These are phyloP conservation scores for Limtongia smithiae DNA, from an alignment of 805 yeast genomes.

Conservation along the genomic window DNA sequence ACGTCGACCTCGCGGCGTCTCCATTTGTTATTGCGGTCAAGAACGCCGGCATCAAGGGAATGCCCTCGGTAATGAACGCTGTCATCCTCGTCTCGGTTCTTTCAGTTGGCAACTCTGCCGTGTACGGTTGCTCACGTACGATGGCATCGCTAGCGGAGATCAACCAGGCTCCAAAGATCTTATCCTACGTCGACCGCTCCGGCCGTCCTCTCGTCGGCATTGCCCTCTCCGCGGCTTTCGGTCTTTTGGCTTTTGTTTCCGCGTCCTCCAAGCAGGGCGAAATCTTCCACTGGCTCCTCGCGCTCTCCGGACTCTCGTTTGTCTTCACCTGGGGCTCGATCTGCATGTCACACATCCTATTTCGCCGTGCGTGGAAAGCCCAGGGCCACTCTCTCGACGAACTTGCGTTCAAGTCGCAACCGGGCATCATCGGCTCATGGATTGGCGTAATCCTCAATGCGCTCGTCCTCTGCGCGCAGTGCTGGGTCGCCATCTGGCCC, in stretches of 20 bases:
- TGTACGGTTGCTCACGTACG: constrained; percentile 67
- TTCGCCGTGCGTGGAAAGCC: constrained; percentile 55
- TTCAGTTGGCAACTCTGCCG: constrained; percentile 72
- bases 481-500: constrained; percentile 80
- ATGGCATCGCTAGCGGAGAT: constrained; percentile 63
- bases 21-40: constrained; percentile 72
- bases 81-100: constrained; percentile 67
- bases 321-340: constrained; percentile 77
- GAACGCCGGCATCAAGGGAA: constrained; percentile 61
- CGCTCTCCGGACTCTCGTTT: constrained; percentile 75
- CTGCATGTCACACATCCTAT: constrained; percentile 63
- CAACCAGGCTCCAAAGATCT: constrained; percentile 57
- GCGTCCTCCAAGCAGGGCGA: constrained; percentile 50
- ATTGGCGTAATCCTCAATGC: constrained; percentile 58
- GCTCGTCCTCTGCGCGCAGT: constrained; percentile 67
- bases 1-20: constrained; percentile 60
- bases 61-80: constrained; percentile 70
- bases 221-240: constrained; percentile 44
- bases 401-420: constrained; percentile 60
- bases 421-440: constrained; percentile 65
- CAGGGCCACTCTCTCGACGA: constrained; percentile 69
- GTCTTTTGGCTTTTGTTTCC: constrained; percentile 58
- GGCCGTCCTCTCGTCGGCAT: constrained; percentile 80
- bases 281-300: constrained; percentile 71
- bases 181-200: constrained; percentile 66